Percentiles rank a stretch among this genome's conserved stretches.
Evolutionary conservation across 2,329 filamentous ascomycete species (phyloP).

Genomic region (Microsporum audouinii): DNA sequence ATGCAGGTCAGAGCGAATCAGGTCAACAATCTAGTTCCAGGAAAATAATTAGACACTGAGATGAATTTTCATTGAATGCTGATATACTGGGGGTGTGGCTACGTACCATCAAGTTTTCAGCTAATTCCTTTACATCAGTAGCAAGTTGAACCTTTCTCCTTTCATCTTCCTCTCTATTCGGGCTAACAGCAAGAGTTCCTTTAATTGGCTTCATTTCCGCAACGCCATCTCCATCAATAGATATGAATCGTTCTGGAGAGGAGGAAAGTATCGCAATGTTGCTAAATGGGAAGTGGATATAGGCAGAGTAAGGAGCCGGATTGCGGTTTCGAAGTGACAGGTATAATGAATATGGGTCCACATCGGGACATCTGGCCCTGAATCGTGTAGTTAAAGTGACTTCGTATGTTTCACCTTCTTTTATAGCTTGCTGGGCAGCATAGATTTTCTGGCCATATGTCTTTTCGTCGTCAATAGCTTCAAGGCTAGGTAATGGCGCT

Average conservation of each 20-base stretch:
- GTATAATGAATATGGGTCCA: slow-evolving; percentile 43
- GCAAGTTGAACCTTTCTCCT: slow-evolving; percentile 54
- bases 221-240: slow-evolving; percentile 43
- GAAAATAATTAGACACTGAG: not conserved
- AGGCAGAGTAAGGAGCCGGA: slow-evolving; percentile 76
- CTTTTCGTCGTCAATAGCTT: slow-evolving; percentile 21
- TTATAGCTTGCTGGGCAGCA: slow-evolving; percentile 58
- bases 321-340: slow-evolving; percentile 57
- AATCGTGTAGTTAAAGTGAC: slow-evolving; percentile 72
- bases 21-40: slow-evolving; percentile 57
- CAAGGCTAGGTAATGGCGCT: slow-evolving; percentile 9
- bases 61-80: not conserved
- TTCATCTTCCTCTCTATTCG: slow-evolving; percentile 55
- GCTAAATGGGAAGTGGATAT: slow-evolving; percentile 55
- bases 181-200: slow-evolving; percentile 76
- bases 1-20: slow-evolving; percentile 88
- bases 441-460: slow-evolving; percentile 57
- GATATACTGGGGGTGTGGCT: not conserved
- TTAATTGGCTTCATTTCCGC: slow-evolving; percentile 80
- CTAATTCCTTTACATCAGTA: slow-evolving; percentile 74
- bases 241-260: slow-evolving; percentile 82
- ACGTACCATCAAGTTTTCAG: slow-evolving; percentile 78
- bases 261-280: slow-evolving; percentile 58
- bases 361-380: slow-evolving; percentile 39
- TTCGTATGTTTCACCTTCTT: slow-evolving; percentile 73